Percentiles rank a stretch among this genome's conserved stretches.
Evolutionary conservation across 2,329 filamentous ascomycete species (phyloP).

Genomic region (Paraphaeosphaeria sporulosa): DNA sequence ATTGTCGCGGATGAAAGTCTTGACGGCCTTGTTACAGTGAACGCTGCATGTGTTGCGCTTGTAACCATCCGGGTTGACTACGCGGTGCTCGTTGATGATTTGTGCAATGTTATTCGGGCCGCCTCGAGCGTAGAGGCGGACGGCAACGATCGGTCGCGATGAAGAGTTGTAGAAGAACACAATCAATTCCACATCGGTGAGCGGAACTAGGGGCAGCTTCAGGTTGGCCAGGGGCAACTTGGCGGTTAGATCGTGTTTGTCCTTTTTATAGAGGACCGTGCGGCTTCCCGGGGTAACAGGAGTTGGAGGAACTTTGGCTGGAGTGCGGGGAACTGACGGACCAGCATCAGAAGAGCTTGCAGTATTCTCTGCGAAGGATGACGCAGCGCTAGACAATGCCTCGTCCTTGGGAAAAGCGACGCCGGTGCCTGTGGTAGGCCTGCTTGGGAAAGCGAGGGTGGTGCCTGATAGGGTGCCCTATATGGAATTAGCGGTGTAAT

Average conservation of each 20-base stretch:
- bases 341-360: background rate
- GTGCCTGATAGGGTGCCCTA: background rate
- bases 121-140: conserved; percentile 34
- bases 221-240: conserved; percentile 23
- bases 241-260: conserved; percentile 28
- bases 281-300: conserved; percentile 3
- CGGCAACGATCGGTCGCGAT: conserved; percentile 28
- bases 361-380: background rate
- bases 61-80: conserved; percentile 30
- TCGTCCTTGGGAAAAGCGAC: background rate
- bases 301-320: background rate
- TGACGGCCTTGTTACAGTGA: conserved; percentile 37
- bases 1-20: conserved; percentile 21
- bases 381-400: background rate
- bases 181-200: conserved; percentile 40
- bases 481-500: background rate
- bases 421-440: background rate
- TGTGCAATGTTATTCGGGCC: conserved; percentile 32
- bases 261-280: conserved; percentile 23
- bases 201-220: conserved; percentile 30
- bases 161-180: conserved; percentile 44
- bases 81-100: conserved; percentile 34
- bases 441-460: background rate
- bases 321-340: too few species aligned
- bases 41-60: conserved; percentile 40